Conservation (phyloP, 148 eudicot genomes). For the Vaccinium macrocarpon region DNA sequence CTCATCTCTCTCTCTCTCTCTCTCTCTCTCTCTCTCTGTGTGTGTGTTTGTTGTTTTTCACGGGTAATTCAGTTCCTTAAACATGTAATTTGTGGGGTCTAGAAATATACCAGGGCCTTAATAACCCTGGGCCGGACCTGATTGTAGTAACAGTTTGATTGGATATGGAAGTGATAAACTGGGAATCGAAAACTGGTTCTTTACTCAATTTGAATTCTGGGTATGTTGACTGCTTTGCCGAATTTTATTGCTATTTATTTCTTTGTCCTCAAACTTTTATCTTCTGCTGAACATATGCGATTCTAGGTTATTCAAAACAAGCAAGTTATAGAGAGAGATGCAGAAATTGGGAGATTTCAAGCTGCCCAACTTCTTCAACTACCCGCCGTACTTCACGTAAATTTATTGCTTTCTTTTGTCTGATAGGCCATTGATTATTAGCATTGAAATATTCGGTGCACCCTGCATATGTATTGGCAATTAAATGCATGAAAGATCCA, state of each 20-base stretch:
- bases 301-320: slow-evolving; percentile 8
- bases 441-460: neutral
- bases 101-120: too few relatives aligned
- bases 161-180: neutral
- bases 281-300: neutral
- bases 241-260: neutral
- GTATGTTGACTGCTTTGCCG: neutral
- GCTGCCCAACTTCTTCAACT: slow-evolving; percentile 92
- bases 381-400: slow-evolving; percentile 99
- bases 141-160: neutral
- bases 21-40: neutral
- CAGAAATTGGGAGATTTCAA: slow-evolving; percentile 88
- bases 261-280: neutral
- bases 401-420: slow-evolving; percentile 12
- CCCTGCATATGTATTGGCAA: neutral
- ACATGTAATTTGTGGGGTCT: too few relatives aligned
- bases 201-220: neutral
- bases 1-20: neutral
- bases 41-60: too few relatives aligned
- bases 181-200: neutral
- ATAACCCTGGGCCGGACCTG: neutral
- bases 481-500: neutral
- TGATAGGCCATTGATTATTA: neutral
- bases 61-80: too few relatives aligned
- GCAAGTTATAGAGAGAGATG: slow-evolving; percentile 34